A percentile compares a stretch with the other conserved stretches of the same genome.
These are phyloP conservation scores for Babesia gibsoni DNA, from an alignment of 169 alveolate genomes.

Conservation along the genomic window DNA sequence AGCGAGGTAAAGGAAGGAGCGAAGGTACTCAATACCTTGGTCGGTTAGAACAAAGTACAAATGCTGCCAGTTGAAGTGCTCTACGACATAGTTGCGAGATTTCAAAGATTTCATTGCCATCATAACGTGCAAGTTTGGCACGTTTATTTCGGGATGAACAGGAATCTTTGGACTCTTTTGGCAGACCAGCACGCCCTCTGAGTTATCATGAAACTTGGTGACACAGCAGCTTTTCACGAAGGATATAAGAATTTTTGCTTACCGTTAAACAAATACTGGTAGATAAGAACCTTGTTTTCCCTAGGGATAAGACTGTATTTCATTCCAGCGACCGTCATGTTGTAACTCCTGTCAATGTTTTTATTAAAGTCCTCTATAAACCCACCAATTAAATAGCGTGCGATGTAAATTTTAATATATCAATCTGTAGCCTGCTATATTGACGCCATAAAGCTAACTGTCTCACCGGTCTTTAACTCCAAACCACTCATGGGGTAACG, in stretches of 20 bases:
- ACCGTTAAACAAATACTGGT: constrained; percentile 76
- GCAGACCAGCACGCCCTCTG: constrained; percentile 86
- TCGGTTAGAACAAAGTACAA: constrained; percentile 84
- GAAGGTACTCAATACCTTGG: constrained; percentile 85
- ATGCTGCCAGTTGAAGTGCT: constrained; percentile 89
- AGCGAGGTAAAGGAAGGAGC: constrained; percentile 88
- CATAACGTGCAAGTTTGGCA: constrained; percentile 89
- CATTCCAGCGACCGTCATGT: constrained; percentile 64
- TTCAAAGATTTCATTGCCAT: constrained; percentile 84
- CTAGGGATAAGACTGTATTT: constrained; percentile 77
- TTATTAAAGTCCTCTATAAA: not conserved
- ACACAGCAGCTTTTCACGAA: not conserved
- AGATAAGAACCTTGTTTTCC: constrained; percentile 70
- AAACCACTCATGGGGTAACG: constrained; percentile 31
- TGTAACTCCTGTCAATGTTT: constrained; percentile 25
- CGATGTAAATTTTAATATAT: not conserved
- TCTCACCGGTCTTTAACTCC: too few relatives aligned
- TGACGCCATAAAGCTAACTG: too few relatives aligned
- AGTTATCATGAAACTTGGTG: not conserved
- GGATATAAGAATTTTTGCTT: not conserved
- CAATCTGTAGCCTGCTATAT: not conserved
- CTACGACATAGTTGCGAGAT: constrained; percentile 85
- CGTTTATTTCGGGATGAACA: constrained; percentile 79
- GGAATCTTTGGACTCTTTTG: constrained; percentile 83
- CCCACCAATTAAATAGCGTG: constrained; percentile 10